Conservation (phyloP, 2,329 filamentous ascomycete genomes). For the Neopestalotiopsis rosae region DNA sequence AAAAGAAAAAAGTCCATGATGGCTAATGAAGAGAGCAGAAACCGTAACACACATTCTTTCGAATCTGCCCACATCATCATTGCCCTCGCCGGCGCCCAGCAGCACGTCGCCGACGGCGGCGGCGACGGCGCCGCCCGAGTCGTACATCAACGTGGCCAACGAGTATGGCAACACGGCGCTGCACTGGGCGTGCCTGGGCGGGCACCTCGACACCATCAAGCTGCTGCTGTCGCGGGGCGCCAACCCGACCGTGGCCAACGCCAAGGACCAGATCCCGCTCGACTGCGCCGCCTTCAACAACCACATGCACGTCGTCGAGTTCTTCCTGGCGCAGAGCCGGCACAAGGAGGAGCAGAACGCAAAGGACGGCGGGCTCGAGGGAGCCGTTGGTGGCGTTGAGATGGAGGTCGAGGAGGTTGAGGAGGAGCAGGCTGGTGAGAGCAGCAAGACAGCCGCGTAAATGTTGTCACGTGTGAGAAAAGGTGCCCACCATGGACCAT, state of each 20-base stretch:
- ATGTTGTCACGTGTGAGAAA: too few relatives aligned
- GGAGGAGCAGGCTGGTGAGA: not conserved
- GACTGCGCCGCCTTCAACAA: constrained; percentile 76
- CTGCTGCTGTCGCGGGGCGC: constrained; percentile 77
- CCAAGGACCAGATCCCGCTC: constrained; percentile 80
- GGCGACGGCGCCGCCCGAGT: constrained; percentile 29
- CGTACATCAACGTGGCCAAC: constrained; percentile 74
- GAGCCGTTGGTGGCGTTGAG: constrained; percentile 38
- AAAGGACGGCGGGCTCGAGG: constrained; percentile 46
- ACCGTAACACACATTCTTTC: constrained; percentile 53
- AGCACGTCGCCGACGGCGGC: constrained; percentile 25
- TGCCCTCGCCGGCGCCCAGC: constrained; percentile 23
- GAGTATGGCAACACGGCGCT: constrained; percentile 86
- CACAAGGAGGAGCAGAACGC: constrained; percentile 54
- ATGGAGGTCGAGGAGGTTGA: constrained; percentile 26
- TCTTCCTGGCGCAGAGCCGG: constrained; percentile 57
- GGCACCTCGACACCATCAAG: constrained; percentile 82
- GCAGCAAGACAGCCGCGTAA: not conserved
- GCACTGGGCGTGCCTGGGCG: constrained; percentile 93
- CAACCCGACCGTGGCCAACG: constrained; percentile 78
- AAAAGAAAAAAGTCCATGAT: not conserved
- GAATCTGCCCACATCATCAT: constrained; percentile 38
- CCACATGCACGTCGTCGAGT: constrained; percentile 68
- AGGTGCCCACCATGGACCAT: too few relatives aligned
- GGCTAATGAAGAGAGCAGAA: constrained; percentile 30